Conservation (phyloP, 176 grass and related monocot species). For the Alloteropsis semialata region DNA sequence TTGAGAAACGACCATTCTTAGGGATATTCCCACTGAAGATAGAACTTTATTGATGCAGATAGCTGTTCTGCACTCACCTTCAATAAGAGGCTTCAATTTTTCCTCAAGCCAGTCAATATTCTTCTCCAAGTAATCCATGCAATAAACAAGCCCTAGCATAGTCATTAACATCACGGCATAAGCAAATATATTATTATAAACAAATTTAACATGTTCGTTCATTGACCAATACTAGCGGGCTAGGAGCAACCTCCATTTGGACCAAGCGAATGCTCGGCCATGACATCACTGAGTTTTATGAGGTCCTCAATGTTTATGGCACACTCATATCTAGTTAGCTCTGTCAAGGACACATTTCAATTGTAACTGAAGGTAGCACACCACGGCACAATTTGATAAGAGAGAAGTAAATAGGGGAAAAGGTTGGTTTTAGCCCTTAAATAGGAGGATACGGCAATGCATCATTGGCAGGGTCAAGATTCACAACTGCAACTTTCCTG, state of each 20-base stretch:
- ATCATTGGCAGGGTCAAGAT: slow-evolving; percentile 94
- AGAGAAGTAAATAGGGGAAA: neutral
- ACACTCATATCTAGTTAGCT: slow-evolving; percentile 72
- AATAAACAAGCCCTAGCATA: slow-evolving; percentile 84
- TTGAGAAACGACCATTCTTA: neutral
- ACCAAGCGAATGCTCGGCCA: slow-evolving; percentile 85
- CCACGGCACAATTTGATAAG: neutral
- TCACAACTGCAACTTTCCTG: slow-evolving; percentile 90
- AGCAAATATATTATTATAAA: slow-evolving; percentile 4
- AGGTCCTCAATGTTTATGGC: slow-evolving; percentile 89
- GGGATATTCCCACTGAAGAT: neutral
- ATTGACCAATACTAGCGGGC: neutral
- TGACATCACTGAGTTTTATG: slow-evolving; percentile 89
- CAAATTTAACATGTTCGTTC: neutral
- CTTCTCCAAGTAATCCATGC: slow-evolving; percentile 98
- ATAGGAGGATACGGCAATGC: slow-evolving; percentile 76
- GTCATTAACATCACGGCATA: neutral
- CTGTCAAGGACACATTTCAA: slow-evolving; percentile 45
- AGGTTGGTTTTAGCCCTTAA: neutral
- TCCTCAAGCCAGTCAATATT: slow-evolving; percentile 91
- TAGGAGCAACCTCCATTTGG: slow-evolving; percentile 79
- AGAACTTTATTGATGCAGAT: neutral
- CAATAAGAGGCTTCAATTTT: slow-evolving; percentile 84
- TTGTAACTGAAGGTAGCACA: neutral
- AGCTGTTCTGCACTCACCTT: slow-evolving; percentile 42